Base-by-base conservation (phyloP, 176 grass and related monocot genomes). In the Paspalum vaginatum region DNA sequence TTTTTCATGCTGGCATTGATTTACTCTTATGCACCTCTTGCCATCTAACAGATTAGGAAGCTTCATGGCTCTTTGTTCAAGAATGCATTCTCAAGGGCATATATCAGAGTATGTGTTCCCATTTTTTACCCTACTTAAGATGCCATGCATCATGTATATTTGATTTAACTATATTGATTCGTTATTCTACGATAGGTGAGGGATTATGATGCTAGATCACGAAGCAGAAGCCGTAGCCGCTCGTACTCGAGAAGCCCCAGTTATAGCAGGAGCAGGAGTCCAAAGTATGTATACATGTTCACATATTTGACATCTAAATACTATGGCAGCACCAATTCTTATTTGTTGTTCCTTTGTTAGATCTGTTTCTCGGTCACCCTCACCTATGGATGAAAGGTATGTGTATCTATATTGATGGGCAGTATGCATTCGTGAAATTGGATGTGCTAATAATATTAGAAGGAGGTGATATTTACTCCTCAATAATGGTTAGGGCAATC, bases 31-130 rank as follows among this genome's bases (percentile, higher is more conserved):
- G 16, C 24, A 72, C 4, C 22, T 75, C 24, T 47, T 48, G 9
- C 13, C 47, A 27, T 46, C 24, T 37, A 66, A 55, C 86, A 94
- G 95, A 87, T 94, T 56, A 88, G 82, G 69, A 98, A 94, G 83
- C 95, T 98, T 46, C 87, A 98, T 85, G 85, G 87, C 32, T 85
- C 95, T 5, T 85, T 92, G 53, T 98, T 98, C 63, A 93, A 88
- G 57, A 98, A 98, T 83, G 92, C 95, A 86, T 98, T 94, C 90
- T 94, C 91, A 72, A 88, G 92, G 61, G 87, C 92, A 22, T 94
- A 92, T 85, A 92, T 98, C 77, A 91, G 92, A 67, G 95, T 98
- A 89, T 74, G 55, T 48, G 70, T 26, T 75, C 53, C 62, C 54
- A 4, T 68, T 1, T 51, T 72, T 72, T 49, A 1, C 40, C 22